These are phyloP conservation scores for Arthrinium phaeospermum DNA, from an alignment of 2,329 filamentous ascomycete genomes.

Conservation along the genomic window DNA sequence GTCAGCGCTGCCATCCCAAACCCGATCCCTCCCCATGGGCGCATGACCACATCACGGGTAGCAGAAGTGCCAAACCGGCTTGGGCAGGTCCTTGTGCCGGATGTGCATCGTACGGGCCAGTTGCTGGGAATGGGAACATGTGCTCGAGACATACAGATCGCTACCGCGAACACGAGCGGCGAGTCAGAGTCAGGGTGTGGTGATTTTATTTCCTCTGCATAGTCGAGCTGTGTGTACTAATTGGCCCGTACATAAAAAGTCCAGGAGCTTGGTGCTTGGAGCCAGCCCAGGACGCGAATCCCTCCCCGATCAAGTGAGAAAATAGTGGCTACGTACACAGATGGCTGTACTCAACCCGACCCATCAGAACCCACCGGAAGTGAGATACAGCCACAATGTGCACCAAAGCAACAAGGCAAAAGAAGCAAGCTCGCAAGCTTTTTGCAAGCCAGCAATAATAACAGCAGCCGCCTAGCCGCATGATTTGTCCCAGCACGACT, in stretches of 20 bases:
- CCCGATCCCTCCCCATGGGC: conserved; percentile 12
- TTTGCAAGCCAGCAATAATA: not conserved
- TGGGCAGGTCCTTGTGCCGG: not conserved
- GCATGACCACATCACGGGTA: conserved; percentile 14
- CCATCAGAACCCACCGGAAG: conserved; percentile 1
- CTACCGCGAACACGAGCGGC: not conserved
- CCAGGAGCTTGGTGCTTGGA: too few species aligned
- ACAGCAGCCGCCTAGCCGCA: conserved; percentile 8
- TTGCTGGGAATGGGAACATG: not conserved
- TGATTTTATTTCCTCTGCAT: not conserved
- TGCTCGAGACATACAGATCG: conserved; percentile 5
- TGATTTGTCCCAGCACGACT: not conserved
- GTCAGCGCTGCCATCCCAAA: conserved; percentile 16
- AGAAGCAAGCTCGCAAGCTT: not conserved
- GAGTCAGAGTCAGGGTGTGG: conserved; percentile 2
- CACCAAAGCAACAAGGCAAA: not conserved
- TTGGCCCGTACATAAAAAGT: not conserved
- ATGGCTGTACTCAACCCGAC: not conserved
- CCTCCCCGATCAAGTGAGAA: not conserved
- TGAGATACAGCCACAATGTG: conserved; percentile 14
- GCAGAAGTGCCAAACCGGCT: conserved; percentile 3
- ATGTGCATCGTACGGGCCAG: not conserved
- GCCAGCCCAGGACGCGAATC: not conserved
- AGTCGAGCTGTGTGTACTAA: not conserved
- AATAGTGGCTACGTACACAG: conserved; percentile 10